A percentile compares a stretch with the other conserved stretches of the same genome.
These are phyloP conservation scores for Tillandsia leiboldiana DNA, from an alignment of 176 grass and related monocot genomes.

Conservation along the genomic window DNA sequence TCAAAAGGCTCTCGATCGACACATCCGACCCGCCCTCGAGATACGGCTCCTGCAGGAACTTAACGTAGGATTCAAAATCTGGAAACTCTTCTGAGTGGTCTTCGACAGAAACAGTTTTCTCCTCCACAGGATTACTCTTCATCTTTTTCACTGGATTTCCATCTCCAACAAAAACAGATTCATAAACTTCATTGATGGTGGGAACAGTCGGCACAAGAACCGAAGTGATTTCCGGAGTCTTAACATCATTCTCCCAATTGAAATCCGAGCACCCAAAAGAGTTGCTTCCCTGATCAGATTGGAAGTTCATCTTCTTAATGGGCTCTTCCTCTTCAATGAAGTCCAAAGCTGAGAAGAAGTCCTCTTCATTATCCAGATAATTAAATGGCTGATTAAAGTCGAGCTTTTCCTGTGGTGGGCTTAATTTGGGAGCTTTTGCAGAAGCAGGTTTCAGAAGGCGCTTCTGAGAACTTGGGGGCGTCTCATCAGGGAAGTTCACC, in stretches of 20 bases:
- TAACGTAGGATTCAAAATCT: conserved; percentile 54
- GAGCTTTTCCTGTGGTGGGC: conserved; percentile 19
- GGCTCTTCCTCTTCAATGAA: conserved; percentile 29
- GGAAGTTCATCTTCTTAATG: conserved; percentile 11
- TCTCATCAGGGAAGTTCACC: conserved; percentile 81
- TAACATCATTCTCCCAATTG: not conserved
- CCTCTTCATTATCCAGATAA: conserved; percentile 25
- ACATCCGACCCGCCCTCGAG: conserved; percentile 36
- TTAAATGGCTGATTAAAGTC: conserved; percentile 1
- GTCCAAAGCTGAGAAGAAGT: conserved; percentile 23
- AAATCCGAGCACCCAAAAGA: conserved; percentile 11
- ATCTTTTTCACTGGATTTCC: conserved; percentile 4
- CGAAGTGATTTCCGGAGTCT: conserved; percentile 16
- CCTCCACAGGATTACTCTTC: conserved; percentile 1
- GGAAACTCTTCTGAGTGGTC: conserved; percentile 26
- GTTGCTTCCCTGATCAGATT: conserved; percentile 17
- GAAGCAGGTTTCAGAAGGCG: conserved; percentile 6
- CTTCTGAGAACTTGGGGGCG: conserved; percentile 33
- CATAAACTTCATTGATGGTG: not conserved
- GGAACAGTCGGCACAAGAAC: not conserved
- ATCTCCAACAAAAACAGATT: not conserved
- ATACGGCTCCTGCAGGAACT: conserved; percentile 30
- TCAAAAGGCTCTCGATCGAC: conserved; percentile 46
- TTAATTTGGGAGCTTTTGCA: conserved; percentile 28
- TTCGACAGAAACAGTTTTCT: conserved; percentile 26